phyloP scores from a whole-genome alignment of 805 yeast species.

The Hanseniaspora taiwanica region DNA sequence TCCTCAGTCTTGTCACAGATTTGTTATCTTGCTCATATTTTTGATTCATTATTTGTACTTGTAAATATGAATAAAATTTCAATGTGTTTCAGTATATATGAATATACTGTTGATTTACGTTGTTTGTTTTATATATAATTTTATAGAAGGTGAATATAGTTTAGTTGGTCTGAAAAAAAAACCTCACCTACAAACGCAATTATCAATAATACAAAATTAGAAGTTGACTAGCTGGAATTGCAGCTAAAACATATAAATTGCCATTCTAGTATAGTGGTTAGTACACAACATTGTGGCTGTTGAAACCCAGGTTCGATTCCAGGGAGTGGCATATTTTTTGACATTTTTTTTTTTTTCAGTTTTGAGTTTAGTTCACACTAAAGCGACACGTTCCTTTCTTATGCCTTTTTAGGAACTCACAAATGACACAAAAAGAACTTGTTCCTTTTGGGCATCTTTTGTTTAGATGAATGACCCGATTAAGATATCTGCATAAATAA shows the following conservation, averaged over 20 bases:
- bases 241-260: conserved; percentile 7
- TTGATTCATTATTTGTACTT: neutral
- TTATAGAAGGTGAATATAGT: no score
- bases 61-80: no score
- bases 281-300: conserved; percentile 31
- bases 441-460: no score
- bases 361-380: neutral
- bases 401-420: no score
- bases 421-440: no score
- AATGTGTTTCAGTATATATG: no score
- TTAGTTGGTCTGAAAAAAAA: no score
- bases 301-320: conserved; percentile 30
- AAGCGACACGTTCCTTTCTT: neutral
- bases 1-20: no score
- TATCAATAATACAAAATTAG: neutral
- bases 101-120: neutral
- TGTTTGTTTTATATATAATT: no score
- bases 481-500: no score
- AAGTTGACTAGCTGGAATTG: no score
- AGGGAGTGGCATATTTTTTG: conserved; percentile 23
- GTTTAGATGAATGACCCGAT: no score
- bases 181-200: neutral
- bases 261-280: conserved; percentile 30
- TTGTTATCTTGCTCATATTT: neutral
- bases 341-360: neutral